Conservation (phyloP, 1,284 basidiomycete genomes). For the Ustilago crameri region DNA sequence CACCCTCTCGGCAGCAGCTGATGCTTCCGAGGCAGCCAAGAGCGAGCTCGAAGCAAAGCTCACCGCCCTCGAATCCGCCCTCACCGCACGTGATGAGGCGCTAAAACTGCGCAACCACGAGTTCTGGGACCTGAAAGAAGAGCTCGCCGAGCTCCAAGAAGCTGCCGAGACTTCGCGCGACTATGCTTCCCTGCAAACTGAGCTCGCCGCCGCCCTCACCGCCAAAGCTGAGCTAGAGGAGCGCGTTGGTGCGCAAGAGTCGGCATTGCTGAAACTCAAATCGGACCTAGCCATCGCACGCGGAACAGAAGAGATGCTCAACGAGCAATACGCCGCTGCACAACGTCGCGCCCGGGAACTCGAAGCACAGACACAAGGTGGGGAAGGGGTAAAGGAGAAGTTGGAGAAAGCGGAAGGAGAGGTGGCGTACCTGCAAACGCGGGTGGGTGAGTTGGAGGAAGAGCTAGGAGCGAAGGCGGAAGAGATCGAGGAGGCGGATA, state of each 20-base stretch:
- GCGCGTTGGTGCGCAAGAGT: conserved; percentile 13
- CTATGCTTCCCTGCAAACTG: conserved; percentile 1
- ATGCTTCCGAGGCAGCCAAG: background rate
- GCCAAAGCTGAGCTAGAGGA: conserved; percentile 1
- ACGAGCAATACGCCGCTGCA: conserved; percentile 24
- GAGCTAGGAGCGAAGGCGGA: conserved; percentile 55
- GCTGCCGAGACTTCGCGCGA: background rate
- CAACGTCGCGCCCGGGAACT: conserved; percentile 26
- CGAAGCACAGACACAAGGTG: conserved; percentile 1
- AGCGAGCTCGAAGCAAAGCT: conserved; percentile 2
- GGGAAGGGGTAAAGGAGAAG: background rate
- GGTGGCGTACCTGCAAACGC: conserved; percentile 15
- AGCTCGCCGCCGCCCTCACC: background rate
- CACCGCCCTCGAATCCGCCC: conserved; percentile 11
- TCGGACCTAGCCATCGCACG: conserved; percentile 13
- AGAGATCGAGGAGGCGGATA: conserved; percentile 61
- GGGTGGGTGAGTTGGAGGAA: conserved; percentile 49
- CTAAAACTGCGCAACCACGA: conserved; percentile 35
- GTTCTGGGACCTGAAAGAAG: conserved; percentile 57
- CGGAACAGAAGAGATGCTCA: conserved; percentile 37
- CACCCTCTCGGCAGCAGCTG: too few species aligned
- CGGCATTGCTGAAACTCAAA: conserved; percentile 19
- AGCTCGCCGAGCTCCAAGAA: conserved; percentile 54
- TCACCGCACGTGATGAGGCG: conserved; percentile 21
- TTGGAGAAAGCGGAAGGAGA: conserved; percentile 4